These are phyloP conservation scores for Suillus plorans DNA, from an alignment of 768 basidiomycete species.

Conservation along the genomic window DNA sequence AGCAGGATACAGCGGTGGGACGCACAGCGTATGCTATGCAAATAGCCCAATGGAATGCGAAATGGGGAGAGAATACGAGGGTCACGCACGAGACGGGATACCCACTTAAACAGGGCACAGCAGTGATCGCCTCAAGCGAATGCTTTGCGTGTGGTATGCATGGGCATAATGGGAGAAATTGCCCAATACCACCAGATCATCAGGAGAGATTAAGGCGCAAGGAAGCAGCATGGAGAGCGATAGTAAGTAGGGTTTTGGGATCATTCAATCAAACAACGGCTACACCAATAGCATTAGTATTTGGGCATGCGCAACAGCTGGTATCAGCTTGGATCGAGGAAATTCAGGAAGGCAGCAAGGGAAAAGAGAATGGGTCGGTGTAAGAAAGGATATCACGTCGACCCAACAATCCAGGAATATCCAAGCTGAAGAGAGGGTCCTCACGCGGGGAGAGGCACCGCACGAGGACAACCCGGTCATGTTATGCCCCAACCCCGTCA, in stretches of 20 bases:
- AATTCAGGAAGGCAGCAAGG: not conserved
- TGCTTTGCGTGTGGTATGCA: not conserved
- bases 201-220: not conserved
- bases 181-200: not conserved
- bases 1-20: too few species aligned
- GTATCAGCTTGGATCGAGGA: not conserved
- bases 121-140: too few species aligned
- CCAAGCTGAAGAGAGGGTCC: not conserved
- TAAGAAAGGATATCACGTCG: not conserved
- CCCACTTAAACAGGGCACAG: too few species aligned
- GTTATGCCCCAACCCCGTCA: too few species aligned
- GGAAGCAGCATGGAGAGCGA: not conserved
- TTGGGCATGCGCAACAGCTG: not conserved
- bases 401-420: not conserved
- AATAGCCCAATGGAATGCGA: too few species aligned
- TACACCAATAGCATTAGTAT: not conserved
- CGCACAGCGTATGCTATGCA: too few species aligned
- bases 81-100: too few species aligned
- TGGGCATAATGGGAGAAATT: not conserved
- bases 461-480: not conserved
- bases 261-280: not conserved
- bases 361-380: not conserved
- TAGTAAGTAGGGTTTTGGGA: not conserved
- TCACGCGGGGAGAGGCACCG: not conserved
- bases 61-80: too few species aligned